Conservation (phyloP, 2,329 filamentous ascomycete species). For the Pseudocercospora eumusae region DNA sequence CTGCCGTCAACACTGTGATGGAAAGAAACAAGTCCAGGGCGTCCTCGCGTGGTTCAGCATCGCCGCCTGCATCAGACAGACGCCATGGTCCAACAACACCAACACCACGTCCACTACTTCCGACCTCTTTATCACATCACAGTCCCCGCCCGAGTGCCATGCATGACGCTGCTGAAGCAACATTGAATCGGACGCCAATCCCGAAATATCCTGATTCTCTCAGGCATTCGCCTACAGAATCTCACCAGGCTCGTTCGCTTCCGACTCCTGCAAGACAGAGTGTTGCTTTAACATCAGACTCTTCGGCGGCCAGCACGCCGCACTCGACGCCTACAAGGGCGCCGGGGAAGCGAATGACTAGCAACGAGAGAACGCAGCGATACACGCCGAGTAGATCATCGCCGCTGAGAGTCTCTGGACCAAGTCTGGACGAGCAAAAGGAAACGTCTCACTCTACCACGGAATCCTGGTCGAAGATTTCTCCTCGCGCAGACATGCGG, state of each 20-base stretch:
- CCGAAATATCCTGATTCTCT: not conserved
- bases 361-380: not conserved
- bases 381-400: not conserved
- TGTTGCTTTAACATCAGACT: not conserved
- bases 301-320: not conserved
- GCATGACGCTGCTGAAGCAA: not conserved
- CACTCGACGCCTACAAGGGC: not conserved
- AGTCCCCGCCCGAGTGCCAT: not conserved
- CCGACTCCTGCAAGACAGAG: not conserved
- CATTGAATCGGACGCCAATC: not conserved
- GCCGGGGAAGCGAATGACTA: not conserved
- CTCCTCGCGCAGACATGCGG: not conserved
- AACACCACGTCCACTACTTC: not conserved
- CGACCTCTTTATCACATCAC: not conserved
- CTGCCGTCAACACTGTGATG: not conserved
- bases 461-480: not conserved
- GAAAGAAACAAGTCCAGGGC: not conserved
- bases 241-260: not conserved
- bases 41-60: not conserved
- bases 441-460: not conserved
- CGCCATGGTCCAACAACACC: not conserved
- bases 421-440: not conserved
- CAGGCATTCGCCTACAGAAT: not conserved
- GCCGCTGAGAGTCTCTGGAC: not conserved
- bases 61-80: not conserved